Percentiles rank a stretch among this genome's conserved stretches.
phyloP scores from a whole-genome alignment of 305 asterid genomes.

The Striga hermonthica region DNA sequence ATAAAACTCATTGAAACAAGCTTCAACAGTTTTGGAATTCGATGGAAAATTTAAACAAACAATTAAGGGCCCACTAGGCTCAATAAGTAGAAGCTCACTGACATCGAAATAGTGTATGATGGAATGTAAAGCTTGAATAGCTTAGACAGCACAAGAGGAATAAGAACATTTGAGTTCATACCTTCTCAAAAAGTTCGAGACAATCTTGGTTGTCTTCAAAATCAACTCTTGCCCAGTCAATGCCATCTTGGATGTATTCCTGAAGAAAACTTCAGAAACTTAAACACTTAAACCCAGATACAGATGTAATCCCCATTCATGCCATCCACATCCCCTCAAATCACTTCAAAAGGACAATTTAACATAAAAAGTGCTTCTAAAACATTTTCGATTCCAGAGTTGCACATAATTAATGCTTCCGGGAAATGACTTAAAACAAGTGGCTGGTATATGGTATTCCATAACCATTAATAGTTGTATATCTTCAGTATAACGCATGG shows the following conservation, averaged over 20 bases:
- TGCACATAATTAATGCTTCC: background rate
- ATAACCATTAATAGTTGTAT: background rate
- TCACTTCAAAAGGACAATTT: slow-evolving; percentile 2
- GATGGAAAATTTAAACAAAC: too few relatives aligned
- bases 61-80: background rate
- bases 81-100: background rate
- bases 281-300: slow-evolving; percentile 12
- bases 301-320: slow-evolving; percentile 3
- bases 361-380: slow-evolving; percentile 10
- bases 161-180: slow-evolving; percentile 27
- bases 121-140: background rate
- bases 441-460: background rate
- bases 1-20: too few relatives aligned
- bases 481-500: background rate
- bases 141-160: background rate
- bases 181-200: slow-evolving; percentile 87
- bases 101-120: background rate
- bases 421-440: background rate
- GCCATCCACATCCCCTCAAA: slow-evolving; percentile 16
- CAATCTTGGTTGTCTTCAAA: slow-evolving; percentile 90
- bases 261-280: slow-evolving; percentile 34
- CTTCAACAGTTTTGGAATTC: too few relatives aligned
- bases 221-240: slow-evolving; percentile 86
- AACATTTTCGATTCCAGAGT: background rate
- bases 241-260: slow-evolving; percentile 88